Percentiles rank a stretch among this genome's conserved stretches.
Evolutionary conservation across 495 filamentous ascomycete genomes (phyloP).

Genomic region (Lophiotrema nucula): DNA sequence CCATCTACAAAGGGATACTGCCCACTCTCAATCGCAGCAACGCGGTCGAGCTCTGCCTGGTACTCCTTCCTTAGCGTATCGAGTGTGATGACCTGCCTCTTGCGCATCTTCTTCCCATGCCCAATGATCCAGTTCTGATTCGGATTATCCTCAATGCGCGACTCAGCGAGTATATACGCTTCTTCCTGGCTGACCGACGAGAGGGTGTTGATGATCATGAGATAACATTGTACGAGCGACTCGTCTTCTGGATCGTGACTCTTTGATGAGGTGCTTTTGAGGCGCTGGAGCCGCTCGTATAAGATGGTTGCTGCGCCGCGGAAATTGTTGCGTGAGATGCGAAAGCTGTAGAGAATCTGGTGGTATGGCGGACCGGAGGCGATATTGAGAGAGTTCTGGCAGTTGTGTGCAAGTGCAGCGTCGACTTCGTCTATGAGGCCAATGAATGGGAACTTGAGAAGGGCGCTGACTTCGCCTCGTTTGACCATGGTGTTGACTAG

Average conservation of each 20-base stretch:
- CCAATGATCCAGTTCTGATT: constrained; percentile 32
- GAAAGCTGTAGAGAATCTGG: constrained; percentile 84
- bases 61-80: constrained; percentile 82
- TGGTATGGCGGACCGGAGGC: constrained; percentile 63
- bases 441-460: constrained; percentile 72
- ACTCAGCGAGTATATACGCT: constrained; percentile 65
- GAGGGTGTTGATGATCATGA: constrained; percentile 84
- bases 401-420: constrained; percentile 65
- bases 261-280: constrained; percentile 56
- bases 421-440: constrained; percentile 76
- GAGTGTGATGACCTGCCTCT: constrained; percentile 70
- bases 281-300: constrained; percentile 62
- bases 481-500: constrained; percentile 72
- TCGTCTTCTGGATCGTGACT: constrained; percentile 55
- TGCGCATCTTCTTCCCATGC: constrained; percentile 33
- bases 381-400: constrained; percentile 57
- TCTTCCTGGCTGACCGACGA: constrained; percentile 78
- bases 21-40: constrained; percentile 59
- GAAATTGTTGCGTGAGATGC: constrained; percentile 78
- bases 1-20: constrained; percentile 59
- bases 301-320: constrained; percentile 82
- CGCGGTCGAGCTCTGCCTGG: constrained; percentile 80
- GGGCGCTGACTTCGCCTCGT: constrained; percentile 50
- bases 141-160: constrained; percentile 16
- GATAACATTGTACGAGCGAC: constrained; percentile 61